Percentiles rank a stretch among this genome's conserved stretches.
Evolutionary conservation across 2,329 filamentous ascomycete species (phyloP).

Genomic region (Microthyrium microscopicum): DNA sequence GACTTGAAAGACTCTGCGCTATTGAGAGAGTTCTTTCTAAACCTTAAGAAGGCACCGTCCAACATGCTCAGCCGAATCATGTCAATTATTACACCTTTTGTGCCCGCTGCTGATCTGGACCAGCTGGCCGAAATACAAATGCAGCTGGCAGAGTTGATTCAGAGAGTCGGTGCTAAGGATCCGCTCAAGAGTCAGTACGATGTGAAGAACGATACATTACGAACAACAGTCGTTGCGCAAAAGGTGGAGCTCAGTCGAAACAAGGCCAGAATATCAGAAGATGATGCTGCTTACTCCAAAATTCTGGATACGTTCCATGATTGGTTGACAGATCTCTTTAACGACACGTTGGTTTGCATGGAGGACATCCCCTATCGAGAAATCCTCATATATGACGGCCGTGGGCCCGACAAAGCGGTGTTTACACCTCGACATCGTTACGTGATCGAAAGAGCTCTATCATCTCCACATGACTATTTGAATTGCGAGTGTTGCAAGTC

Average conservation of each 20-base stretch:
- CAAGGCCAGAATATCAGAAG: slow-evolving; percentile 50
- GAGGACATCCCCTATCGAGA: slow-evolving; percentile 47
- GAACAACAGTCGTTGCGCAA: slow-evolving; percentile 66
- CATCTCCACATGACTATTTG: slow-evolving; percentile 60
- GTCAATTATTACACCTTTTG: slow-evolving; percentile 18
- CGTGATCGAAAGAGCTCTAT: slow-evolving; percentile 54
- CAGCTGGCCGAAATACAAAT: slow-evolving; percentile 17
- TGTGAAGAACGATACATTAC: slow-evolving; percentile 48
- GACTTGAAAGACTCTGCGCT: slow-evolving; percentile 36
- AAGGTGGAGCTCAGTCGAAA: slow-evolving; percentile 67
- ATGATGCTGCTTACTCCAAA: slow-evolving; percentile 54
- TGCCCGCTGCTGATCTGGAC: slow-evolving; percentile 14
- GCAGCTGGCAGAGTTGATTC: not conserved
- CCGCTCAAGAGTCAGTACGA: slow-evolving; percentile 59
- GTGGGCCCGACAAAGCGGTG: slow-evolving; percentile 52
- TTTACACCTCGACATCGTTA: slow-evolving; percentile 58
- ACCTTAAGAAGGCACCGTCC: slow-evolving; percentile 44
- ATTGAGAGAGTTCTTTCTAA: slow-evolving; percentile 37
- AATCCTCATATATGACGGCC: slow-evolving; percentile 58
- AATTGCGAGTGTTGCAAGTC: slow-evolving; percentile 49
- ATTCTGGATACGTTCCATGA: slow-evolving; percentile 42
- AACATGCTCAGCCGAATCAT: slow-evolving; percentile 32
- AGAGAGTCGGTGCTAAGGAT: slow-evolving; percentile 9
- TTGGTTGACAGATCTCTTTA: slow-evolving; percentile 32
- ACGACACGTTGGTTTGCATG: slow-evolving; percentile 29